Base-by-base conservation (phyloP, 1,284 basidiomycete genomes). In the Naganishia sp. region DNA sequence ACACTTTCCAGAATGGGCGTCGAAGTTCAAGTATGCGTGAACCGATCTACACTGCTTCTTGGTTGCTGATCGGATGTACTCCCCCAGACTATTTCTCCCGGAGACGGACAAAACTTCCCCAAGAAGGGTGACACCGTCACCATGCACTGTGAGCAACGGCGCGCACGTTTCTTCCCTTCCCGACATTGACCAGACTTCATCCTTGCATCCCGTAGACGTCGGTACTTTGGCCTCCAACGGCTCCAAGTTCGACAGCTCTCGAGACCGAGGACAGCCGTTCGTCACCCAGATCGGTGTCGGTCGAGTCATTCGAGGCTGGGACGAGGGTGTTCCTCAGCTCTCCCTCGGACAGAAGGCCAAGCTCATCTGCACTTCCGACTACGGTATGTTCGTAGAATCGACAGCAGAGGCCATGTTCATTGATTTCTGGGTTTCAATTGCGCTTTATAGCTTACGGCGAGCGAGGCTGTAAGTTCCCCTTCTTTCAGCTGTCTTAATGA, bases 271-370 rank as follows among this genome's bases (percentile, higher is more conserved):
- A 72, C 66, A 71, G 55, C 86, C 90, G 2, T 94, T 94, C 79
- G 77, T 82, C 74, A 91, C 89, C 25, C 76, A 84, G 74, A 93
- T 94, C 71, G 90, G 73, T 61, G 82, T 87, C 53, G 88, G 88
- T 44, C 87, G 87, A 77, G 90, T 93, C 64, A 93, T 93, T 81
- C 88, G 84, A 77, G 92, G 91, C 49, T 94, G 92, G 92, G 91
- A 94, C 75, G 90, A 93, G 80, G 53, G 53, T 90, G 64, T 67
- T 57, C 66, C 70, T 43, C 54, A 68, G 53, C 45, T 68, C 71
- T 91, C 90, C 28, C 53, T 91, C 46, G 90, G 90, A 69, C 78
- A 90, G 79, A 92, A 89, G 80, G 73, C 73, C 50, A 69, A 68
- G 50, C 68, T 74, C 21, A 71, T 70, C 18, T 85, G 84, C 53